These are phyloP conservation scores for Incumbomyces lentus DNA, from an alignment of 2,329 filamentous ascomycete species.

Conservation along the genomic window DNA sequence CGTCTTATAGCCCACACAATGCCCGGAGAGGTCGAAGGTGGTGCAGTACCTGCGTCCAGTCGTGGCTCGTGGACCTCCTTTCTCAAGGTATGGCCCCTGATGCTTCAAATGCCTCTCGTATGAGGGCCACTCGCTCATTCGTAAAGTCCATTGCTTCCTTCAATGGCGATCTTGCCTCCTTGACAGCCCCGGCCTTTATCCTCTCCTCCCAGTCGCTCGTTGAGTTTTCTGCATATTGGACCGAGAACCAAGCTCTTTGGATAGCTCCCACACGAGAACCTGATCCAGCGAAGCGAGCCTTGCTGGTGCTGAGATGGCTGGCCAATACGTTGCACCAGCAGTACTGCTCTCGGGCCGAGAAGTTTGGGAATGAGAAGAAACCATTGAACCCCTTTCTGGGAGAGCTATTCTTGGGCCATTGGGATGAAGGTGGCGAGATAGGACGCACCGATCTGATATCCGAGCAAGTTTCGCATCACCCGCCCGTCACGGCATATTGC, in stretches of 20 bases:
- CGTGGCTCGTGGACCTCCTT: slow-evolving; percentile 37
- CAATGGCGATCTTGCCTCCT: slow-evolving; percentile 69
- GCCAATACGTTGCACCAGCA: slow-evolving; percentile 77
- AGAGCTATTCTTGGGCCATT: slow-evolving; percentile 85
- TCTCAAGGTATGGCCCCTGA: slow-evolving; percentile 30
- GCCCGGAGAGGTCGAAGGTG: slow-evolving; percentile 30
- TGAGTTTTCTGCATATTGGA: slow-evolving; percentile 58
- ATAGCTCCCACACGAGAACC: slow-evolving; percentile 64
- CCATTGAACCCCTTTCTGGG: slow-evolving; percentile 92
- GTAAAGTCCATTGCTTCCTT: slow-evolving; percentile 63
- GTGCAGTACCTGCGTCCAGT: slow-evolving; percentile 31
- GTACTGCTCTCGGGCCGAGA: slow-evolving; percentile 64
- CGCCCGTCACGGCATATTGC: slow-evolving; percentile 86
- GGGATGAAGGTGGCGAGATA: slow-evolving; percentile 58
- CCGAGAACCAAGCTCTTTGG: slow-evolving; percentile 60
- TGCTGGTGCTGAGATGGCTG: slow-evolving; percentile 85
- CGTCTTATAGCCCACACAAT: slow-evolving; percentile 9
- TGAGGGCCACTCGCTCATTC: slow-evolving; percentile 7
- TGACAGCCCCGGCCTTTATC: slow-evolving; percentile 75
- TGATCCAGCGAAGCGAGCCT: slow-evolving; percentile 62
- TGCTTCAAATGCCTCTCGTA: not conserved
- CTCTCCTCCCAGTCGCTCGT: slow-evolving; percentile 65
- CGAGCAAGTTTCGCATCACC: slow-evolving; percentile 91
- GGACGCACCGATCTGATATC: slow-evolving; percentile 80
- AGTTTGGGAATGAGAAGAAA: slow-evolving; percentile 88